These are phyloP conservation scores for Thalassiosira profunda DNA, from an alignment of 108 stramenopile genomes.

Conservation along the genomic window DNA sequence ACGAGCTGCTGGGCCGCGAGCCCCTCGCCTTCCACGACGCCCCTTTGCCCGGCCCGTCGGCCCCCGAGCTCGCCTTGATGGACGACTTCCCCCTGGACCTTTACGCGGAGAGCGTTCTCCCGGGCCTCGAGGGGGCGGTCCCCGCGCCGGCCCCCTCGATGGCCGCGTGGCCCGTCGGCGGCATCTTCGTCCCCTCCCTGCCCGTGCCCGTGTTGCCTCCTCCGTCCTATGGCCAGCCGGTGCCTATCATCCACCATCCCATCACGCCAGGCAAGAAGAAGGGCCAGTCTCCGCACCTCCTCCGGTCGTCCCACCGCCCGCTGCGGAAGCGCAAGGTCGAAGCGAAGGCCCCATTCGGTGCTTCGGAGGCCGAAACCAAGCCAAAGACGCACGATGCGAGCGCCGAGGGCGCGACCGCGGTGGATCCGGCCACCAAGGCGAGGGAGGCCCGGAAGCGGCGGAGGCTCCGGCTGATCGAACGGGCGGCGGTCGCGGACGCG, in stretches of 20 bases:
- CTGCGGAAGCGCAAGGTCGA: conserved; percentile 3
- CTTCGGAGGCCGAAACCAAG: too few species aligned
- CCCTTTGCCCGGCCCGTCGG: neutral
- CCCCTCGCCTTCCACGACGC: neutral
- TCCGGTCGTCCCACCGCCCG: neutral
- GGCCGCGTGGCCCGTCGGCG: too few species aligned
- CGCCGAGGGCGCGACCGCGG: neutral
- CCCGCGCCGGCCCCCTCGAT: too few species aligned
- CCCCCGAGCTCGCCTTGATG: neutral
- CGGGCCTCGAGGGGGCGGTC: too few species aligned
- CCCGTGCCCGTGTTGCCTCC: neutral
- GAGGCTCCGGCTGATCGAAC: neutral
- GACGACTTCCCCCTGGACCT: neutral
- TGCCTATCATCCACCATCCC: neutral
- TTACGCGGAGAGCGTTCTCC: too few species aligned
- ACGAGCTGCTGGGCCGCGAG: too few species aligned
- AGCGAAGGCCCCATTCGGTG: too few species aligned
- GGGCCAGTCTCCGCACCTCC: too few species aligned
- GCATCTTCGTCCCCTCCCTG: neutral
- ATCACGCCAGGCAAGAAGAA: too few species aligned
- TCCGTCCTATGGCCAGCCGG: neutral
- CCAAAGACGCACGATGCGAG: neutral
- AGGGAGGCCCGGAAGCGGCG: neutral
- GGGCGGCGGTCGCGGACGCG: neutral
- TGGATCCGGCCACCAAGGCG: neutral